Conservation (phyloP, 805 yeast species). For the Wickerhamiella cacticola region DNA sequence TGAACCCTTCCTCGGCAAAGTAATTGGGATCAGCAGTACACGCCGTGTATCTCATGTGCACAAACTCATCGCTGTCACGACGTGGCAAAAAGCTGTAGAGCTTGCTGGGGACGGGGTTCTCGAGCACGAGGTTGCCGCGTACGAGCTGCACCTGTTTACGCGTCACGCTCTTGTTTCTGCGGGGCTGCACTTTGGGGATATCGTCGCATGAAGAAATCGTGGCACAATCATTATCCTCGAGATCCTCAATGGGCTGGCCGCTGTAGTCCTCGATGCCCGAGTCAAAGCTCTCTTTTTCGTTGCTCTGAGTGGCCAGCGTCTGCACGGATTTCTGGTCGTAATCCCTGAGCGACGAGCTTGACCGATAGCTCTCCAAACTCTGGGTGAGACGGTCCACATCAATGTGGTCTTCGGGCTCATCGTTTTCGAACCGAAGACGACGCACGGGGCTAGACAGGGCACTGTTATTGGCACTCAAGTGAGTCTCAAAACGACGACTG, state of each 20-base stretch:
- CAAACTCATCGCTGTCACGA: constrained; percentile 82
- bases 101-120: constrained; percentile 89
- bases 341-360: too few relatives aligned
- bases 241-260: constrained; percentile 11
- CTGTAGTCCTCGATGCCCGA: constrained; percentile 14
- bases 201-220: constrained; percentile 14
- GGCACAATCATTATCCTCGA: constrained; percentile 3
- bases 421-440: constrained; percentile 14
- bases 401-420: constrained; percentile 2
- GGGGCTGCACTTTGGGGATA: constrained; percentile 33
- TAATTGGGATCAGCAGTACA: constrained; percentile 89
- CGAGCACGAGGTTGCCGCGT: constrained; percentile 74
- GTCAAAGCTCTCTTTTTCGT: constrained; percentile 7
- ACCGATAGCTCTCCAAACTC: too few relatives aligned
- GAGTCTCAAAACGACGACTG: constrained; percentile 9
- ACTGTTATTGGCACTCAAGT: constrained; percentile 17
- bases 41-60: constrained; percentile 94
- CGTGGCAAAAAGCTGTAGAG: constrained; percentile 72
- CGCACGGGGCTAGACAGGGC: constrained; percentile 20
- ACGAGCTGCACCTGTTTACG: constrained; percentile 66
- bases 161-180: constrained; percentile 54
- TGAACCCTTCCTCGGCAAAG: constrained; percentile 67
- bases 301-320: constrained; percentile 9
- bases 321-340: constrained; percentile 13
- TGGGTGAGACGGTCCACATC: constrained; percentile 10